Base-by-base conservation (phyloP, 2,329 filamentous ascomycete species). In the Zasmidium cellare region DNA sequence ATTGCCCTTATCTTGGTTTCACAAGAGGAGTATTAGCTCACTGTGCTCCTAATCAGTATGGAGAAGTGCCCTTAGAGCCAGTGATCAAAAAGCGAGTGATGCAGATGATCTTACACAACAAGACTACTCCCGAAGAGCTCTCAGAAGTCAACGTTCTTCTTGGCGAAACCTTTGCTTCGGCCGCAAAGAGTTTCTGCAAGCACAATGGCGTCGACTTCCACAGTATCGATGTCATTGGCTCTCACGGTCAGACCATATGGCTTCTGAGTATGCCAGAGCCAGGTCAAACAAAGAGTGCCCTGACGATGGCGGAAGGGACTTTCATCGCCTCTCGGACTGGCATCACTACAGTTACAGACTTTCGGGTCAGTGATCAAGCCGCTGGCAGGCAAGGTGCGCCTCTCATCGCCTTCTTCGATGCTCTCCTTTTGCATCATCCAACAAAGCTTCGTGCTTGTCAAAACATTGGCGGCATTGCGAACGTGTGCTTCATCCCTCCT, bases 401-500 rank as follows among this genome's bases (percentile, higher is more conserved):
- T 0, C 74, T 85, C 16, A 81, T 83, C 56, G 81, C 79, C 19
- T 84, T 86, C 63, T 82, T 86, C 64, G 82, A 86, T 62, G 77
- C 79, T 0, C 72, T 85, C 3, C 65, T 85, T 9, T 74, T 87
- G 18, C 80, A 82, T 62, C 81, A 86, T 63, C 79, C 83, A 0
- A 80, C 72, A 3, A 84, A 83, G 69, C 72, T 84, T 7, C 79
- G 84, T 23, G 82, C 81, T 2, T 85, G 83, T 68, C 82, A 86
- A 66, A 85, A 86, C 65, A 85, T 87, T 54, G 82, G 82, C 51
- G 83, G 84, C 28, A 84, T 87, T 45, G 81, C 80, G 25, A 86
- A 84, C 62, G 80, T 87, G 22, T 86, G 80, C 72, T 85, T 86
- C 71, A 82, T 85, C 51, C 82, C 81, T 2, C 78, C 81, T 3